A percentile compares a stretch with the other conserved stretches of the same genome.
These are phyloP conservation scores for Scutellaria minor DNA, from an alignment of 257 asterid species.

Conservation along the genomic window DNA sequence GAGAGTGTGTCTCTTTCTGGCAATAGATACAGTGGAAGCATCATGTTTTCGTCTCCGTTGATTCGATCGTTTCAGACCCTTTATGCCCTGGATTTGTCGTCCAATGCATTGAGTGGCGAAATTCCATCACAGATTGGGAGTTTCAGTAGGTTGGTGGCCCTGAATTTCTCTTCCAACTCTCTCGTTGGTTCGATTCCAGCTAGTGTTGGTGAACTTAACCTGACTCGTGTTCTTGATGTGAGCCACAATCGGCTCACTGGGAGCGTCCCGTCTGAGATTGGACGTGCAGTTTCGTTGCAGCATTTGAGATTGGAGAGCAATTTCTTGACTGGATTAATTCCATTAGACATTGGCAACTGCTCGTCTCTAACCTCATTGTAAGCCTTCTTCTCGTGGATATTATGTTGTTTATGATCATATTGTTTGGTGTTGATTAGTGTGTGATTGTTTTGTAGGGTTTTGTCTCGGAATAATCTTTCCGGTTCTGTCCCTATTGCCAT, in stretches of 20 bases:
- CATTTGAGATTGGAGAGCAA: constrained; percentile 65
- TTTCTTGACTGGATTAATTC: constrained; percentile 56
- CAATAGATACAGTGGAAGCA: constrained; percentile 62
- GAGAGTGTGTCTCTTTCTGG: constrained; percentile 54
- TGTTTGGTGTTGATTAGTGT: constrained; percentile 4
- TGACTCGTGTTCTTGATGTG: constrained; percentile 58
- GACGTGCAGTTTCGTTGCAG: constrained; percentile 56
- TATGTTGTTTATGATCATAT: constrained; percentile 2
- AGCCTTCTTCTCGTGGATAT: constrained; percentile 37
- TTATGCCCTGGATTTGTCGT: constrained; percentile 66
- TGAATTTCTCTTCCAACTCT: constrained; percentile 68
- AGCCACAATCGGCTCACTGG: constrained; percentile 72
- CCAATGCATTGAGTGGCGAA: constrained; percentile 70
- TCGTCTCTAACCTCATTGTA: constrained; percentile 69
- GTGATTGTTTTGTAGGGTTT: constrained; percentile 52
- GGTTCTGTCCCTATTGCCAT: constrained; percentile 64
- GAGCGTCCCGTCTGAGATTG: constrained; percentile 63
- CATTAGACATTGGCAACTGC: constrained; percentile 58
- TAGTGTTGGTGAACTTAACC: constrained; percentile 57
- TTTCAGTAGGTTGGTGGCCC: constrained; percentile 55
- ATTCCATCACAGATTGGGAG: constrained; percentile 60
- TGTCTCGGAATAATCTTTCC: constrained; percentile 66
- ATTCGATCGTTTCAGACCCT: constrained; percentile 53
- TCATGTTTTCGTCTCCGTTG: constrained; percentile 38
- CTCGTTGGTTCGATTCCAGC: constrained; percentile 61